phyloP scores from a whole-genome alignment of 495 filamentous ascomycete genomes.

The Penicillium salamii region DNA sequence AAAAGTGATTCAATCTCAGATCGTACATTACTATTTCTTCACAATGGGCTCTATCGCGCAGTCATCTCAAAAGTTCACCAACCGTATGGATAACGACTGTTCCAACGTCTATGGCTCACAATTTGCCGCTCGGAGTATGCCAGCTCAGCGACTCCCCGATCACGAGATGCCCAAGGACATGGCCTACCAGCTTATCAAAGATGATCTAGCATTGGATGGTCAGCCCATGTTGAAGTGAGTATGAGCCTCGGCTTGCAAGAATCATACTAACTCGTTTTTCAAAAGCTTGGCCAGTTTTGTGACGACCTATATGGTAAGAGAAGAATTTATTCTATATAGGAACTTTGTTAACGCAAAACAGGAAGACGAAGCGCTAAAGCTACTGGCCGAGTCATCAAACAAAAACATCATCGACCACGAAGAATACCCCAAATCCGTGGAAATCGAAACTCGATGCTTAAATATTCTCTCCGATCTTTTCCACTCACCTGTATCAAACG shows the following conservation, averaged over 20 bases:
- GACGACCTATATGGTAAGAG: conserved; percentile 26
- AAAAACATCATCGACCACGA: conserved; percentile 97
- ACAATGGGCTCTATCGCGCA: conserved; percentile 4
- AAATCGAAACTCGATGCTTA: conserved; percentile 89
- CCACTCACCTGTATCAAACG: conserved; percentile 53
- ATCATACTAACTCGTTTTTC: too few species aligned
- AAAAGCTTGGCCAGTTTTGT: conserved; percentile 23
- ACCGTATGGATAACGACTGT: neutral
- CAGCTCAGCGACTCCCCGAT: conserved; percentile 7
- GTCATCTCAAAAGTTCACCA: neutral
- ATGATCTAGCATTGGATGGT: conserved; percentile 85
- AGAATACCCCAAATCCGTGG: conserved; percentile 83
- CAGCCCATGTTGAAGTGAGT: conserved; percentile 73
- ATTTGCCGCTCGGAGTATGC: conserved; percentile 13
- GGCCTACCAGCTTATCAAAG: conserved; percentile 94
- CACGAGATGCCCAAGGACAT: conserved; percentile 87
- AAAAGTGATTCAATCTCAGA: neutral
- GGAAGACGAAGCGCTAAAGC: conserved; percentile 87
- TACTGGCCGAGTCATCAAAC: conserved; percentile 82
- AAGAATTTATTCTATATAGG: neutral
- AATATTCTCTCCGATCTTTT: conserved; percentile 91
- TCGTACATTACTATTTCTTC: neutral
- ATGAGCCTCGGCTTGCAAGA: conserved; percentile 15
- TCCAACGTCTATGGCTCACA: conserved; percentile 16
- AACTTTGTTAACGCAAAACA: conserved; percentile 15